phyloP scores from a whole-genome alignment of 1,139 yeast genomes.

The Meyerozyma smithsonii region DNA sequence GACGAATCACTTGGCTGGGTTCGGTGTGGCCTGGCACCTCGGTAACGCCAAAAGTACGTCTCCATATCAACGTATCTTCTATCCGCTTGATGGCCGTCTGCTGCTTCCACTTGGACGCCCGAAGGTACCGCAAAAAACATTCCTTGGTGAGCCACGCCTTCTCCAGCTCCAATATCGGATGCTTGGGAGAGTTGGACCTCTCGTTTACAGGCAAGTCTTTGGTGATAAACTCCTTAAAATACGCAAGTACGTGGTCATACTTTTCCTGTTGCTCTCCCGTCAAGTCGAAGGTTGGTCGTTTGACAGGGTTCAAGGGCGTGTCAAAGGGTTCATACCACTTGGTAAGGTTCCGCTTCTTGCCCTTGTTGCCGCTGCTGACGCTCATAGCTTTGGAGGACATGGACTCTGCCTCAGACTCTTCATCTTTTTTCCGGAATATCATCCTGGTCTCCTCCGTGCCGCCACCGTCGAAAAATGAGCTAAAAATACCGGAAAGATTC shows the following conservation, averaged over 20 bases:
- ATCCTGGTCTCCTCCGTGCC: neutral
- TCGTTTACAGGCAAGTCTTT: conserved; percentile 20
- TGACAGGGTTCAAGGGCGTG: conserved; percentile 33
- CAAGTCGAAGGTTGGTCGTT: conserved; percentile 34
- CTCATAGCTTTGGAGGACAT: conserved; percentile 8
- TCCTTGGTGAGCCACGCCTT: conserved; percentile 89
- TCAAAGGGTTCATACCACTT: conserved; percentile 40
- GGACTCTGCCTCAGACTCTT: conserved; percentile 2
- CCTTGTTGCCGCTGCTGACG: conserved; percentile 6
- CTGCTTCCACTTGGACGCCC: conserved; percentile 88
- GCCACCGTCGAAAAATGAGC: neutral
- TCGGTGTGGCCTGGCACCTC: conserved; percentile 37
- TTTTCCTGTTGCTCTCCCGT: conserved; percentile 51
- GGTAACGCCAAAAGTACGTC: conserved; percentile 85
- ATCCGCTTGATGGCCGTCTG: conserved; percentile 69
- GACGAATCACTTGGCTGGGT: conserved; percentile 43
- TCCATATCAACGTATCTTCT: conserved; percentile 77
- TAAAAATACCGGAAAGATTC: too few relatives aligned
- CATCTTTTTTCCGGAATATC: conserved; percentile 1
- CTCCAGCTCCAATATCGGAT: conserved; percentile 51
- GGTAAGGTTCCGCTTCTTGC: conserved; percentile 14
- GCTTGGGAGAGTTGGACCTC: conserved; percentile 27
- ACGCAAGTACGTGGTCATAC: conserved; percentile 49
- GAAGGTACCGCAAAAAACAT: conserved; percentile 77
- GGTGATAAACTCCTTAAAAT: conserved; percentile 20